Percentiles rank a stretch among this genome's conserved stretches.
These are phyloP conservation scores for Sonneratia alba DNA, from an alignment of 345 rosid species.

Conservation along the genomic window DNA sequence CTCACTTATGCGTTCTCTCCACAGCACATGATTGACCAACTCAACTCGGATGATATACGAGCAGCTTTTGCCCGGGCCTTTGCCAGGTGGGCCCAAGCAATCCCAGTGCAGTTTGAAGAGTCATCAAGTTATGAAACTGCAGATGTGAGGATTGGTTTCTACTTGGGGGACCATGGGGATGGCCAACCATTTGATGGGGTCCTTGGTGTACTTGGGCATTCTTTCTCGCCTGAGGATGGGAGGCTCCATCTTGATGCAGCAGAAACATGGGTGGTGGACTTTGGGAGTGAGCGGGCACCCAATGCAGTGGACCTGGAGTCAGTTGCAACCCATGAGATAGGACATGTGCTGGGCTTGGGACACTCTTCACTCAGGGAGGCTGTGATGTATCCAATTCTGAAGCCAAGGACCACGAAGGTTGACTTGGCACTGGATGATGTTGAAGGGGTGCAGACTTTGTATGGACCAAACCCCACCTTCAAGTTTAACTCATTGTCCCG, in stretches of 20 bases:
- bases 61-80: slow-evolving; percentile 52
- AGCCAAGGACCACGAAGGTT: slow-evolving; percentile 47
- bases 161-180: slow-evolving; percentile 65
- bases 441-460: slow-evolving; percentile 63
- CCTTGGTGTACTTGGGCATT: slow-evolving; percentile 72
- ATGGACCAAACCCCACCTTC: slow-evolving; percentile 70
- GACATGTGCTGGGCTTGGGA: slow-evolving; percentile 73
- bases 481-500: slow-evolving; percentile 39
- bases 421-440: slow-evolving; percentile 68
- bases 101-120: slow-evolving; percentile 60
- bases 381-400: slow-evolving; percentile 85
- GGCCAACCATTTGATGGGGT: slow-evolving; percentile 85
- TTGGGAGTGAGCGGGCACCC: slow-evolving; percentile 30
- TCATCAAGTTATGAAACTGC: slow-evolving; percentile 31
- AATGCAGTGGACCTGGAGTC: slow-evolving; percentile 86
- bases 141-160: slow-evolving; percentile 60
- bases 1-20: slow-evolving; percentile 62
- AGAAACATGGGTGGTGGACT: slow-evolving; percentile 67
- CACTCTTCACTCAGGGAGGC: slow-evolving; percentile 72
- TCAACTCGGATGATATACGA: slow-evolving; percentile 29
- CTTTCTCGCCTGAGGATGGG: slow-evolving; percentile 82
- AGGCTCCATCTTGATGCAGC: slow-evolving; percentile 73
- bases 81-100: slow-evolving; percentile 60
- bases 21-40: slow-evolving; percentile 36
- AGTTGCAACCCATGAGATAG: slow-evolving; percentile 91